Evolutionary conservation across 1,139 yeast genomes (phyloP).

Genomic region (Geotrichum bryndzae): DNA sequence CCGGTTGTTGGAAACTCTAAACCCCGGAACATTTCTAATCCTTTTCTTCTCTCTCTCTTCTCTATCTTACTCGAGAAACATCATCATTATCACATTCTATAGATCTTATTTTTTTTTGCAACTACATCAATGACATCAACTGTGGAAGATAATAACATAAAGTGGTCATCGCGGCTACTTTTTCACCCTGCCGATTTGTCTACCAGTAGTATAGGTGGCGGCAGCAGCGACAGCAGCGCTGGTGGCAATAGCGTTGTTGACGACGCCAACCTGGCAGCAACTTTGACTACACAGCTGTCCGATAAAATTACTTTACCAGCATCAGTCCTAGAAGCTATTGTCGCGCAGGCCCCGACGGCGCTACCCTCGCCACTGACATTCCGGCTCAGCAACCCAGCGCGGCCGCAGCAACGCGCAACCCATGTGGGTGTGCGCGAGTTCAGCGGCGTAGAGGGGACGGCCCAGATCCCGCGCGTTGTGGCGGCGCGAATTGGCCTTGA

Average conservation of each 20-base stretch:
- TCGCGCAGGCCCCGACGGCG: conserved; percentile 21
- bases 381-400: conserved; percentile 27
- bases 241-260: not conserved
- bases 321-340: conserved; percentile 27
- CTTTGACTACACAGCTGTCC: not conserved
- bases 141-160: not conserved
- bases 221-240: not conserved
- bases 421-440: conserved; percentile 42
- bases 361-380: conserved; percentile 38
- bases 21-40: not conserved
- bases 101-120: not conserved
- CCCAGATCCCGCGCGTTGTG: conserved; percentile 30
- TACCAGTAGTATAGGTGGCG: not conserved
- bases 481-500: conserved; percentile 27
- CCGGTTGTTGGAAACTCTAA: not conserved
- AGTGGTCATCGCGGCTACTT: not conserved
- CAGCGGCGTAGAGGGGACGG: conserved; percentile 33
- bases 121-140: not conserved
- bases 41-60: not conserved
- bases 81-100: not conserved
- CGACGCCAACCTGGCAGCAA: not conserved
- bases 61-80: not conserved
- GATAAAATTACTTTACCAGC: conserved; percentile 35
- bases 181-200: not conserved
- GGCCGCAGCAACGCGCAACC: conserved; percentile 23